Percentiles rank a stretch among this genome's conserved stretches.
phyloP scores from a whole-genome alignment of 345 rosid genomes.

The Camelina sativa region DNA sequence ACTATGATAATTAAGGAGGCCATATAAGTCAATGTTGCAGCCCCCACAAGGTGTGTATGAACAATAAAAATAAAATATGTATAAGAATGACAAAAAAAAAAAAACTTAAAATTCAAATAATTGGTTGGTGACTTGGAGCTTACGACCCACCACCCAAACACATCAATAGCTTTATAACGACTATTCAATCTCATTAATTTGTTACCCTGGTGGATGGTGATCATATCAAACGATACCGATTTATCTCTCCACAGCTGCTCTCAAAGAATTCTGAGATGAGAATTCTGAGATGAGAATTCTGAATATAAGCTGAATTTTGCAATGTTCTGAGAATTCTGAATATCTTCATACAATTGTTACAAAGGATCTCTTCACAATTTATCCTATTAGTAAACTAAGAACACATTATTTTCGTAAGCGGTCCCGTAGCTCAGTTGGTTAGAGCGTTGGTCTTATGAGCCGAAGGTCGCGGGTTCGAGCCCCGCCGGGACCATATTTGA shows the following conservation, averaged over 20 bases:
- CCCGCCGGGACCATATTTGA: conserved; percentile 74
- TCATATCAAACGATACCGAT: conserved; percentile 25
- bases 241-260: background rate
- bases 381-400: accelerated
- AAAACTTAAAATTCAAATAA: conserved; percentile 27
- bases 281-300: background rate
- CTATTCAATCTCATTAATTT: conserved; percentile 39
- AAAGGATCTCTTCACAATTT: background rate
- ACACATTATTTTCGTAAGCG: accelerated
- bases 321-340: background rate
- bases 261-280: background rate
- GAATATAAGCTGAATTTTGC: background rate
- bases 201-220: conserved; percentile 42
- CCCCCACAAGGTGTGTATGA: conserved; percentile 39
- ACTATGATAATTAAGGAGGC: conserved; percentile 40
- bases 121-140: conserved; percentile 47
- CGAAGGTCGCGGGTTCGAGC: conserved; percentile 97
- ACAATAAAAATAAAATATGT: conserved; percentile 25
- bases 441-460: conserved; percentile 99
- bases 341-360: background rate
- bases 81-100: conserved; percentile 18
- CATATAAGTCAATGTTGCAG: conserved; percentile 43
- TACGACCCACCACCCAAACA: conserved; percentile 49
- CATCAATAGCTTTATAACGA: conserved; percentile 43
- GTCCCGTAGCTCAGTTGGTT: conserved; percentile 99